Evolutionary conservation across 257 asterid genomes (phyloP).

Genomic region (Solanum neorickii): DNA sequence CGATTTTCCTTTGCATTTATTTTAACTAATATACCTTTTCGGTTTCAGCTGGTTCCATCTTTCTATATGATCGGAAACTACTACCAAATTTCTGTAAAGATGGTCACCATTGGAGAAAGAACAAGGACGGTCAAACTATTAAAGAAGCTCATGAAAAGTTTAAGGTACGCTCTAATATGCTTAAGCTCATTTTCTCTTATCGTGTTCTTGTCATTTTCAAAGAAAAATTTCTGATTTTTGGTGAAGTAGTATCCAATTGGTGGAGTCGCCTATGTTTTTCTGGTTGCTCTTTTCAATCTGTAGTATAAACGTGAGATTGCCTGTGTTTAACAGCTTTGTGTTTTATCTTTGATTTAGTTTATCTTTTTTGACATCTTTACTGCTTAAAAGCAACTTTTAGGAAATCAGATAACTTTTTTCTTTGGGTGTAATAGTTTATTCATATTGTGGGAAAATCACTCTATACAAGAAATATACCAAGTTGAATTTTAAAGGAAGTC

Average conservation of each 20-base stretch:
- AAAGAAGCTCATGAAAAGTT: slow-evolving; percentile 20
- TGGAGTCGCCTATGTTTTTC: background rate
- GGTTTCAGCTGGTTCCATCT: slow-evolving; percentile 8
- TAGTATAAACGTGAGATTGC: background rate
- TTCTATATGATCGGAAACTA: slow-evolving; percentile 15
- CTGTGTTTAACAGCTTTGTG: background rate
- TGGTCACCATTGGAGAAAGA: slow-evolving; percentile 22
- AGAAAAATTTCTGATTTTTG: too few species aligned
- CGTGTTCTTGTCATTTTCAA: background rate
- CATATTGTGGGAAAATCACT: background rate
- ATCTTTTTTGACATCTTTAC: background rate
- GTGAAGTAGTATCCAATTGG: background rate
- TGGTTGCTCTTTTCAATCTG: background rate
- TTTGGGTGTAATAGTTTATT: background rate
- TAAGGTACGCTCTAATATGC: background rate
- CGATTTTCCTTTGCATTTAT: background rate
- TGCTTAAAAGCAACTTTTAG: background rate
- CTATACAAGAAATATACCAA: background rate
- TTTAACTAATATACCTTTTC: background rate
- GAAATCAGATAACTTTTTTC: background rate
- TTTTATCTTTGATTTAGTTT: background rate
- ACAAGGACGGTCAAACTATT: slow-evolving; percentile 18
- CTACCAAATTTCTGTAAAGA: slow-evolving; percentile 13
- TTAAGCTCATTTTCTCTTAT: background rate
- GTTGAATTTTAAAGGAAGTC: background rate